Evolutionary conservation across 345 rosid genomes (phyloP).

Genomic region (Arabidopsis thaliana): DNA sequence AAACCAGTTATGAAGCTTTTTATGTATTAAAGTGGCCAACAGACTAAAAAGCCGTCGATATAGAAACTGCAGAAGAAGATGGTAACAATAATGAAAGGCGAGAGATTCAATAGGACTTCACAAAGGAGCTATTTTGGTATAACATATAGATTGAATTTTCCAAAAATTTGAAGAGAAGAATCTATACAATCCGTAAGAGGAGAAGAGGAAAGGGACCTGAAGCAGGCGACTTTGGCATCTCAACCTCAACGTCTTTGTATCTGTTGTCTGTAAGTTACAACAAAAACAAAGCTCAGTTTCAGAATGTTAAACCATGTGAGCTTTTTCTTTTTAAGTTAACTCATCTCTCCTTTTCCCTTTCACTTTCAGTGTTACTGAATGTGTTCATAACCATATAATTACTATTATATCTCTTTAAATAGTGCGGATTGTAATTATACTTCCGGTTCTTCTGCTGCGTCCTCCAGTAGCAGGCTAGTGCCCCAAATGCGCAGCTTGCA

Average conservation of each 20-base stretch:
- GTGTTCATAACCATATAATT: constrained; percentile 50
- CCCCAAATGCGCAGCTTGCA: constrained; percentile 98
- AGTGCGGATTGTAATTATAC: constrained; percentile 85
- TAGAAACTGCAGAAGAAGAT: constrained; percentile 12
- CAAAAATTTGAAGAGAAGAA: constrained; percentile 38
- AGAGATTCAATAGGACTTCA: not conserved
- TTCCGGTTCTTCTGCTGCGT: constrained; percentile 93
- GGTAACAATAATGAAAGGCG: constrained; percentile 14
- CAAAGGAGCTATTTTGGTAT: constrained; percentile 13
- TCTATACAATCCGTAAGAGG: constrained; percentile 45
- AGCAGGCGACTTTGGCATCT: constrained; percentile 36
- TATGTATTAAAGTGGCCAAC: not conserved
- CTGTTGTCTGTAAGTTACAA: constrained; percentile 43
- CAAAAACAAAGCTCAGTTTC: constrained; percentile 34
- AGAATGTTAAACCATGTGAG: constrained; percentile 31
- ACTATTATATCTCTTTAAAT: constrained; percentile 80
- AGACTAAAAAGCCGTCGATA: not conserved
- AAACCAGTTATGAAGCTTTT: not conserved
- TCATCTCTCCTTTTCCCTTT: constrained; percentile 49
- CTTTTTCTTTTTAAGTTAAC: constrained; percentile 22
- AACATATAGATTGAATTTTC: constrained; percentile 28
- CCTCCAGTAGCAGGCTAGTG: constrained; percentile 97
- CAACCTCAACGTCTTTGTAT: constrained; percentile 44
- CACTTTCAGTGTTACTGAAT: constrained; percentile 46
- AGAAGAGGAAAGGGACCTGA: constrained; percentile 32